These are phyloP conservation scores for Gastroboletus turbinatus DNA, from an alignment of 1,284 basidiomycete genomes.

Conservation along the genomic window DNA sequence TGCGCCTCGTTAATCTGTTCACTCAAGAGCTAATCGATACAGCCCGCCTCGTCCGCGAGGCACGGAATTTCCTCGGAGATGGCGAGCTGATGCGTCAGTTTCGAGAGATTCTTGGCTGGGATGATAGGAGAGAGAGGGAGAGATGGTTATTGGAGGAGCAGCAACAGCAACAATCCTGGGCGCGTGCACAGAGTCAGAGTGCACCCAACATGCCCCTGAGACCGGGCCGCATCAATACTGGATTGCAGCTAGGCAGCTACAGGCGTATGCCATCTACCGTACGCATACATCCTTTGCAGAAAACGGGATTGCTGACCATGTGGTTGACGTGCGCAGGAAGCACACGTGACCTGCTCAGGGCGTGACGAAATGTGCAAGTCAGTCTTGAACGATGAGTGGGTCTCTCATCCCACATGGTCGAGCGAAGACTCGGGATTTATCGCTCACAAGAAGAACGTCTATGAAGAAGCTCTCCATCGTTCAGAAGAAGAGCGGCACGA, in stretches of 20 bases:
- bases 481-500: conserved; percentile 98
- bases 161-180: conserved; percentile 39
- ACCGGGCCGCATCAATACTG: conserved; percentile 59
- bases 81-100: conserved; percentile 83
- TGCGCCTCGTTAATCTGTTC: conserved; percentile 94
- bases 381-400: conserved; percentile 96
- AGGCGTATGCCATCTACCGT: conserved; percentile 81
- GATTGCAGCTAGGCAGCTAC: conserved; percentile 81
- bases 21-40: conserved; percentile 93
- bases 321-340: conserved; percentile 55
- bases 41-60: conserved; percentile 73
- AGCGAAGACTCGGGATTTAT: conserved; percentile 92
- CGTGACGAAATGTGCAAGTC: conserved; percentile 97
- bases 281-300: conserved; percentile 28
- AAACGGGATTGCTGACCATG: conserved; percentile 3
- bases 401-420: conserved; percentile 93
- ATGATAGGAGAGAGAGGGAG: conserved; percentile 64
- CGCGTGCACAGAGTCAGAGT: conserved; percentile 44
- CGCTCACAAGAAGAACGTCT: conserved; percentile 92
- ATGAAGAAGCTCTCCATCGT: conserved; percentile 96
- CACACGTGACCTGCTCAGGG: conserved; percentile 87
- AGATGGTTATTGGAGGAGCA: conserved; percentile 46
- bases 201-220: conserved; percentile 41
- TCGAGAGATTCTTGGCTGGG: conserved; percentile 91
- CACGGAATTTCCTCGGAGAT: conserved; percentile 63